Evolutionary conservation across 2,329 filamentous ascomycete genomes (phyloP).

Genomic region (Pseudogymnoascus pannorum): DNA sequence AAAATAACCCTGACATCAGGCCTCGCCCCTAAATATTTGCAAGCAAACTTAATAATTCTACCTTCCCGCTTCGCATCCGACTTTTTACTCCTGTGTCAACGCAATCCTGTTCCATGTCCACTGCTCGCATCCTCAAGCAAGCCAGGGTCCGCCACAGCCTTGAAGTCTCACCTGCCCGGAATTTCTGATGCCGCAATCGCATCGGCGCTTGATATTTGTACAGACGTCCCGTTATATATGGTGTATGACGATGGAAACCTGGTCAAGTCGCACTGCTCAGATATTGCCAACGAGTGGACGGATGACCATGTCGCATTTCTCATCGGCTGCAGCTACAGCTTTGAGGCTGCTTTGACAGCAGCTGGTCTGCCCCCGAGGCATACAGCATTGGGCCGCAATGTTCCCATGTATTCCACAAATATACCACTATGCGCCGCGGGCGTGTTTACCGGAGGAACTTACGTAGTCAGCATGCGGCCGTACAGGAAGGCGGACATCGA

Average conservation of each 20-base stretch:
- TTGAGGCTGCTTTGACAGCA: slow-evolving; percentile 47
- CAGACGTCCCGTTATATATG: slow-evolving; percentile 50
- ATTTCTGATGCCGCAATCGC: slow-evolving; percentile 29
- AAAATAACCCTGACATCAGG: slow-evolving; percentile 39
- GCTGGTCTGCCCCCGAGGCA: slow-evolving; percentile 48
- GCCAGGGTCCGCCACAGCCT: slow-evolving; percentile 35
- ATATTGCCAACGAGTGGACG: slow-evolving; percentile 47
- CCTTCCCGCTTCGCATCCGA: slow-evolving; percentile 49
- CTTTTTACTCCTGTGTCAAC: slow-evolving; percentile 50
- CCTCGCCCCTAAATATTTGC: slow-evolving; percentile 47
- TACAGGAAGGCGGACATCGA: slow-evolving; percentile 45
- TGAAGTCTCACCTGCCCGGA: slow-evolving; percentile 33
- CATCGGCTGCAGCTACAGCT: slow-evolving; percentile 58
- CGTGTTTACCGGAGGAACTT: slow-evolving; percentile 46
- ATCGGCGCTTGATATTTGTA: slow-evolving; percentile 46
- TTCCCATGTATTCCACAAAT: slow-evolving; percentile 55
- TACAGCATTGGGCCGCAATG: slow-evolving; percentile 39
- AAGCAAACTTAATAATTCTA: slow-evolving; percentile 56
- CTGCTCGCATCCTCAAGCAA: slow-evolving; percentile 45
- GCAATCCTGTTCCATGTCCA: slow-evolving; percentile 57
- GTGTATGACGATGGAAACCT: slow-evolving; percentile 46
- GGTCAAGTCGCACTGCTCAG: slow-evolving; percentile 30
- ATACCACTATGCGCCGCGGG: slow-evolving; percentile 50
- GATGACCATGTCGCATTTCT: slow-evolving; percentile 53
- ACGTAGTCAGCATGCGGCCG: slow-evolving; percentile 57